Percentiles rank a stretch among this genome's conserved stretches.
Evolutionary conservation across 2,329 filamentous ascomycete species (phyloP).

Genomic region (Cytospora paraplurivora): DNA sequence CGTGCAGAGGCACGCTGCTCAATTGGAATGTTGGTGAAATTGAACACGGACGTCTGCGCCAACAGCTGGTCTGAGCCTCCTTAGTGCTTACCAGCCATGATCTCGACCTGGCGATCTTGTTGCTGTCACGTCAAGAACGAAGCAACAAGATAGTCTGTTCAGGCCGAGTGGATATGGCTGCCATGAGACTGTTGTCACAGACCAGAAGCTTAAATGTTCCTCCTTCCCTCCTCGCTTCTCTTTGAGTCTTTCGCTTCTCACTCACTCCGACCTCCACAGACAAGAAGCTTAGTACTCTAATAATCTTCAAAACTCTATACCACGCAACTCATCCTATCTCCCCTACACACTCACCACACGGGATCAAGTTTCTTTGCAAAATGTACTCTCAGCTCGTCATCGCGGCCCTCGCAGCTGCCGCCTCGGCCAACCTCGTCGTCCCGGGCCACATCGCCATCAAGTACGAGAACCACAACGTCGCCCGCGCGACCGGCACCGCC

Average conservation of each 20-base stretch:
- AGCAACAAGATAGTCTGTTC: not conserved
- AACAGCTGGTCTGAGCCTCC: not conserved
- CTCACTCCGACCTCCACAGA: not conserved
- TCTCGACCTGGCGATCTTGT: not conserved
- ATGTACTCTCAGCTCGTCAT: slow-evolving; percentile 33
- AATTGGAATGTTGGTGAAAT: not conserved
- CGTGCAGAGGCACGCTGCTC: not conserved
- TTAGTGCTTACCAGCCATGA: not conserved
- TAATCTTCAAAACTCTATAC: not conserved
- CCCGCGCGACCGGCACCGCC: slow-evolving; percentile 33
- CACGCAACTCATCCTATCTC: not conserved
- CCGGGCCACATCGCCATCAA: slow-evolving; percentile 26
- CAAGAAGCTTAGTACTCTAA: not conserved
- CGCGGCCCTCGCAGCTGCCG: slow-evolving; percentile 32
- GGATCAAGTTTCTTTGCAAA: not conserved
- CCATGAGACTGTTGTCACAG: not conserved
- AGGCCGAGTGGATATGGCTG: not conserved
- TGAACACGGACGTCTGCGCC: not conserved
- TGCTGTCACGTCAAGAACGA: not conserved
- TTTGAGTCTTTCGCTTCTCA: not conserved
- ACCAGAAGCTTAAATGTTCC: not conserved
- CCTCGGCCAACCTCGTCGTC: slow-evolving; percentile 29
- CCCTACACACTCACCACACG: not conserved
- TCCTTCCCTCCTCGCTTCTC: not conserved
- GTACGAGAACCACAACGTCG: slow-evolving; percentile 29